Percentiles rank a stretch among this genome's conserved stretches.
phyloP scores from a whole-genome alignment of 495 filamentous ascomycete genomes.

The Penicillium crystallinum region DNA sequence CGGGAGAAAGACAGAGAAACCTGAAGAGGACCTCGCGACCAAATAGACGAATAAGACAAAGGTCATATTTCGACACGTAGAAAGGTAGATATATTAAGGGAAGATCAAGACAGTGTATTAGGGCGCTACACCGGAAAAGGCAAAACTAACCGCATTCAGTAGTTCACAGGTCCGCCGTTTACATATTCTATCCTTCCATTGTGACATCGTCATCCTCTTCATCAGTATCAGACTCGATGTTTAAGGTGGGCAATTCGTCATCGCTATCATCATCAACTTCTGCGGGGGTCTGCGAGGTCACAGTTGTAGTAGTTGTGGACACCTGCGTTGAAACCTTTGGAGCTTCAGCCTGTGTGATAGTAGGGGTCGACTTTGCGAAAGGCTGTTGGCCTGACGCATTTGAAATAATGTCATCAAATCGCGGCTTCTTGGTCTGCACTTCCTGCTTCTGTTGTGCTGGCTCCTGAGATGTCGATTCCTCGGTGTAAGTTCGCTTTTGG shows the following conservation, averaged over 20 bases:
- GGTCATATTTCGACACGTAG: too few relatives aligned
- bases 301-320: conserved; percentile 2
- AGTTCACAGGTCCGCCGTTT: neutral
- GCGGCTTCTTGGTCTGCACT: conserved; percentile 30
- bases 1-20: too few relatives aligned
- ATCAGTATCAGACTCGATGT: conserved; percentile 45
- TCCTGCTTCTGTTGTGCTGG: conserved; percentile 8
- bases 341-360: conserved; percentile 9
- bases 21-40: too few relatives aligned
- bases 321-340: conserved; percentile 10
- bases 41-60: too few relatives aligned
- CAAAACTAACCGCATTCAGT: too few relatives aligned
- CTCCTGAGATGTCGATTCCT: conserved; percentile 18
- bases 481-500: conserved; percentile 34
- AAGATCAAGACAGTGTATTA: too few relatives aligned
- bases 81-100: too few relatives aligned
- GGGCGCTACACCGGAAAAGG: too few relatives aligned
- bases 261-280: conserved; percentile 40
- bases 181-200: conserved; percentile 24
- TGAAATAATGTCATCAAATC: conserved; percentile 22
- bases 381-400: conserved; percentile 2
- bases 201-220: conserved; percentile 35
- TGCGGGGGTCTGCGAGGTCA: conserved; percentile 5
- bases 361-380: conserved; percentile 7
- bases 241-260: conserved; percentile 45